Base-by-base conservation (phyloP, 225 moss, liverwort and hornwort genomes). In the Straminergon stramineum region DNA sequence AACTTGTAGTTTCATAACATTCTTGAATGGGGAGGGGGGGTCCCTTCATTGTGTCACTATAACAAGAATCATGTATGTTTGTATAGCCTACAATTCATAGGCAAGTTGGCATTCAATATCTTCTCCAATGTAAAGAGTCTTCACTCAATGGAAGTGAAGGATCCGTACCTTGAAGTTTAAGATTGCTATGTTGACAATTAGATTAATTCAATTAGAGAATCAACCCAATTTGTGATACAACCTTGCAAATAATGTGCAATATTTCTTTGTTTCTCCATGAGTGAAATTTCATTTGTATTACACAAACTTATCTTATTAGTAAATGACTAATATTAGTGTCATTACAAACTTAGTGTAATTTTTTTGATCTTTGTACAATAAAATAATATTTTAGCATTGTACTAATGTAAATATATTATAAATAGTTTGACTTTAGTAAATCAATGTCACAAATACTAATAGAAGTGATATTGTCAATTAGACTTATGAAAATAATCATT, bases 331-430 rank as follows among this genome's bases (percentile, higher is more conserved):
- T 71, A 39, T 15, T 8, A 22, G 6, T 13, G 12, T 69, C 7
- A n/a, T 4, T n/a, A n/a, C n/a, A 69, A 70, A 39, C 23, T 39
- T 39, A 39, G 0, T 41, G 15, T 41, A 26, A 14, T 41, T 70
- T 71, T 23, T 9, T 0, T 7, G 15, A 15, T 5, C 26, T 26
- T 9, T 71, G 2, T 1, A 66, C 1, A 0, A 7, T 30, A 48
- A 2, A 48, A 30, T 18, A 74, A 17, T 45, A 17, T 39, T 74
- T 73, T 0, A 71, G 1, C 6, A 48, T 30, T 48, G 6, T 43
- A 27, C 6, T 61, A 2, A 27, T 73, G 17, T 73, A 27, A 75
- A 48, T 31, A 31, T 75, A 31, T 31, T 18, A 18, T 7, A 75
- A 75, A 48, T 30, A 30, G 2, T 75, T 75, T 75, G 7, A 48